Base-by-base conservation (phyloP, 2,329 filamentous ascomycete genomes). In the Fusarium succisae region DNA sequence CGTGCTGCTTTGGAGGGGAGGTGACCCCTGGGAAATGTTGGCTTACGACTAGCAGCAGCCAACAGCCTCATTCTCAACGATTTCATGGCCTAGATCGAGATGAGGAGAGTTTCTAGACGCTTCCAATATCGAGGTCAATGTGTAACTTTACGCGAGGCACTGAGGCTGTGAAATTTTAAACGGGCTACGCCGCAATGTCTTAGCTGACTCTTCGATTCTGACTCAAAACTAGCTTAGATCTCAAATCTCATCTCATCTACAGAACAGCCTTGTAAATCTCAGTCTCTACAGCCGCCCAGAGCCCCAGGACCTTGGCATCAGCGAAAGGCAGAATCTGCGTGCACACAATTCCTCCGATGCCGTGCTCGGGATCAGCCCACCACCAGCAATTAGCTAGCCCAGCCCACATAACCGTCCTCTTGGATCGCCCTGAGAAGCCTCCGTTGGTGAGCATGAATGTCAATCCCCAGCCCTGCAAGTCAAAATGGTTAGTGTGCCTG, bases 291-390 rank as follows among this genome's bases (percentile, higher is more conserved):
- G 78, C 65, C 1, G 60, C 65, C 84, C 85, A 87, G 9, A 87
- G 57, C 0, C 77, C 79, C 39, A 85, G 13, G 3, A 88, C 84
- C 7, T 83, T 79, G 0, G 78, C 64, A 71, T 88, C 84, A 5
- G 69, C 84, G 77, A 88, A 88, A 0, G 88, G 87, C 57, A 89
- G 56, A 35, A 89, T 84, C 78, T 89, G 88, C 7, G 82, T 81
- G 43, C 83, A 84, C 5, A 89, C 79, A 14, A 90, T 84, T 0
- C 87, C 88, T 1, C 85, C 90, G 48, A 91, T 81, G 0, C 88
- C 90, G 63, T 86, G 87, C 77, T 91, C 88, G 12, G 89, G 82
- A 79, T 92, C 90, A 39, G 83, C 83, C 90, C 89, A 92, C 89
- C 90, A 92, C 76, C 84, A 92, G 38, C 88, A 74, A 77, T 92